These are phyloP conservation scores for Coniochaeta ligniaria DNA, from an alignment of 2,329 filamentous ascomycete genomes.

Conservation along the genomic window DNA sequence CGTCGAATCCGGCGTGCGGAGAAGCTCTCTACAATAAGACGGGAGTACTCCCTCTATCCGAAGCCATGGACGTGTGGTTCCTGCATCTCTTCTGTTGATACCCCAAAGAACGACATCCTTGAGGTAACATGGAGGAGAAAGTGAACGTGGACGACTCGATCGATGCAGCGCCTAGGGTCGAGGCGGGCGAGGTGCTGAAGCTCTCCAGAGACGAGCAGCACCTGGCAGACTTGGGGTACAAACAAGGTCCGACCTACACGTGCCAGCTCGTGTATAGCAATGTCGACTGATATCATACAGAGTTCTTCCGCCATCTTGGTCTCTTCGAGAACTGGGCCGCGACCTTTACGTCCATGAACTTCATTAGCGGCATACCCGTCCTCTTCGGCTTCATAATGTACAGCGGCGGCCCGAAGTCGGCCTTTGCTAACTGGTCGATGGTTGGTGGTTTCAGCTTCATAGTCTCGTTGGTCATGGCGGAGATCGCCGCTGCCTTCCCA, in stretches of 20 bases:
- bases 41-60: neutral
- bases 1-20: neutral
- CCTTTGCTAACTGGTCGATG: slow-evolving; percentile 31
- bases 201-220: slow-evolving; percentile 21
- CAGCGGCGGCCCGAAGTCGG: slow-evolving; percentile 27
- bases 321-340: slow-evolving; percentile 29
- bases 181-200: slow-evolving; percentile 5
- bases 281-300: slow-evolving; percentile 5
- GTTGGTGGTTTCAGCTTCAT: slow-evolving; percentile 25
- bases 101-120: neutral
- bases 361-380: slow-evolving; percentile 28
- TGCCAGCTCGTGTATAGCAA: neutral
- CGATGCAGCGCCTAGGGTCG: slow-evolving; percentile 1
- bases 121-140: neutral
- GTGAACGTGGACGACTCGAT: neutral
- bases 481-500: slow-evolving; percentile 27
- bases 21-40: neutral
- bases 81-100: neutral
- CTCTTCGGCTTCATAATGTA: slow-evolving; percentile 30
- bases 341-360: slow-evolving; percentile 29
- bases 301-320: slow-evolving; percentile 24
- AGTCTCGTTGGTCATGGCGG: slow-evolving; percentile 27
- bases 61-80: neutral
- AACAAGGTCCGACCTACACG: slow-evolving; percentile 14
- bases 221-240: slow-evolving; percentile 24